These are phyloP conservation scores for Pseudogymnoascus sp. DNA, from an alignment of 2,329 filamentous ascomycete species.

Conservation along the genomic window DNA sequence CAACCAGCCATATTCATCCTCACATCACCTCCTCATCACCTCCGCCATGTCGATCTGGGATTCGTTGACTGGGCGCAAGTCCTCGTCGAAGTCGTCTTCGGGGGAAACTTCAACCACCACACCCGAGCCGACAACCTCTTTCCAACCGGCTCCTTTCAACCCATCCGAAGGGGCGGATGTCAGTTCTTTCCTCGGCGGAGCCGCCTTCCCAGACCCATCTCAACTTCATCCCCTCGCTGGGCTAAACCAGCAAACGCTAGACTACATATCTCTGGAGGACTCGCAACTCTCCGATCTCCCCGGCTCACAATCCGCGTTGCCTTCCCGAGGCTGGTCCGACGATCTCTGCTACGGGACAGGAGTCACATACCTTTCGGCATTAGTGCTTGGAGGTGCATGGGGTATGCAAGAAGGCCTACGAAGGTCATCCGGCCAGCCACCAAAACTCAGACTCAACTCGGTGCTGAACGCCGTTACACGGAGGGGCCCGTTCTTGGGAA, in stretches of 20 bases:
- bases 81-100: constrained; percentile 23
- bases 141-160: constrained; percentile 56
- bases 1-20: not conserved
- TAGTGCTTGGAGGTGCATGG: constrained; percentile 83
- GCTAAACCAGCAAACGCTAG: constrained; percentile 83
- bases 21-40: constrained; percentile 12
- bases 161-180: constrained; percentile 70
- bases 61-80: constrained; percentile 31
- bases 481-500: constrained; percentile 88
- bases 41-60: constrained; percentile 33
- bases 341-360: constrained; percentile 97
- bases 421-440: constrained; percentile 67
- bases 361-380: constrained; percentile 82
- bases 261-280: constrained; percentile 93
- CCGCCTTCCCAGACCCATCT: constrained; percentile 75
- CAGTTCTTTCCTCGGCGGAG: constrained; percentile 73
- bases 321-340: constrained; percentile 94
- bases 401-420: constrained; percentile 83
- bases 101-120: constrained; percentile 15
- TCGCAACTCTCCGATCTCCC: constrained; percentile 79
- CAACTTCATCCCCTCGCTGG: constrained; percentile 89
- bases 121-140: constrained; percentile 32
- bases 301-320: constrained; percentile 77
- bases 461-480: constrained; percentile 91
- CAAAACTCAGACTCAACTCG: constrained; percentile 87